These are phyloP conservation scores for Osmanthus fragrans DNA, from an alignment of 257 asterid genomes.

Conservation along the genomic window DNA sequence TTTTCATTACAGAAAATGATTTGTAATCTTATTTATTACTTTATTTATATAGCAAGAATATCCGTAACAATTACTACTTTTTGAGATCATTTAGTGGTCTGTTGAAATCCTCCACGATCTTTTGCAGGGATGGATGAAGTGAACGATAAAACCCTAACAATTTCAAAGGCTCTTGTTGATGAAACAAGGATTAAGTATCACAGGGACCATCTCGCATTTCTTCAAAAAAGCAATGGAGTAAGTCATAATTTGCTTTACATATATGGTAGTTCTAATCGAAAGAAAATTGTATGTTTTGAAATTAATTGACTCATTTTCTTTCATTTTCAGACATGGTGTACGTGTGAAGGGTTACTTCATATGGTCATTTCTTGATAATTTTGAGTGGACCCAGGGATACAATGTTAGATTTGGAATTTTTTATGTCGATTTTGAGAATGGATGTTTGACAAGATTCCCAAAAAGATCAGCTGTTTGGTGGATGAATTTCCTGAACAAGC, in stretches of 20 bases:
- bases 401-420: constrained; percentile 16
- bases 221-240: constrained; percentile 24
- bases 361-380: constrained; percentile 19
- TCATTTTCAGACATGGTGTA: not conserved
- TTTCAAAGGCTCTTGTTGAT: not conserved
- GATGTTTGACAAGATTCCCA: constrained; percentile 6
- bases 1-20: constrained; percentile 37
- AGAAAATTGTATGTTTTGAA: not conserved
- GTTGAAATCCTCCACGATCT: too few species aligned
- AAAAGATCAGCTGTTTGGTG: constrained; percentile 12
- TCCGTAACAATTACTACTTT: too few species aligned
- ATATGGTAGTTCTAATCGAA: too few species aligned
- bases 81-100: too few species aligned
- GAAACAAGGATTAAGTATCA: constrained; percentile 15
- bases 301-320: not conserved
- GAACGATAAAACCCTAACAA: too few species aligned
- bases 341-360: constrained; percentile 12
- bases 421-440: not conserved
- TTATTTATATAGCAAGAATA: too few species aligned
- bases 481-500: not conserved
- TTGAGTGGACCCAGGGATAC: constrained; percentile 13
- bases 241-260: not conserved
- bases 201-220: constrained; percentile 20
- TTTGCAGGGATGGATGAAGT: too few species aligned
- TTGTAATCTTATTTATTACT: not conserved